Percentiles rank a stretch among this genome's conserved stretches.
These are phyloP conservation scores for Penicillium maclennaniae DNA, from an alignment of 495 filamentous ascomycete species.

Conservation along the genomic window DNA sequence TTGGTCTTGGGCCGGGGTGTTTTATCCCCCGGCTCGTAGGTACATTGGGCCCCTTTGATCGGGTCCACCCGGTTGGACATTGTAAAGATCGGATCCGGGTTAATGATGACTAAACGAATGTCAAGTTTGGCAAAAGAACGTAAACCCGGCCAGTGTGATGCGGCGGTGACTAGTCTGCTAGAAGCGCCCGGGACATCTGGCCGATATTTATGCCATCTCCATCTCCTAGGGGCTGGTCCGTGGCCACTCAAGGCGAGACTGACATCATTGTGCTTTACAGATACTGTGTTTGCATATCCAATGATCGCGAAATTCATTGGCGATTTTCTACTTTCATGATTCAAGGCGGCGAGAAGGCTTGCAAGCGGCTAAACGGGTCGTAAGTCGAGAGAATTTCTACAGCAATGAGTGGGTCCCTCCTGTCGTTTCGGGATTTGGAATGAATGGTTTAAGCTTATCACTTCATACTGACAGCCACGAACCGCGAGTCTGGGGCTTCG, in stretches of 20 bases:
- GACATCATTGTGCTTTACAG: conserved; percentile 1
- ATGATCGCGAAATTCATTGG: background rate
- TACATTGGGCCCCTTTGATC: too few relatives aligned
- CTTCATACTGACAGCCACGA: background rate
- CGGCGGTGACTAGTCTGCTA: background rate
- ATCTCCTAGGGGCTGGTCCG: background rate
- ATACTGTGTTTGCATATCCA: too few relatives aligned
- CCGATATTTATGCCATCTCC: conserved; percentile 5
- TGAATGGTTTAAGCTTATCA: background rate
- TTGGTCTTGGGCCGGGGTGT: background rate
- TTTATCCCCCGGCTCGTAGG: background rate
- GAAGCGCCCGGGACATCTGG: conserved; percentile 1
- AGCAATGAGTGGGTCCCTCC: background rate
- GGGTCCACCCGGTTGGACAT: background rate
- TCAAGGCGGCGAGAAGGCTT: background rate
- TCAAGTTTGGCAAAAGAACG: background rate
- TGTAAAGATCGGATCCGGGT: too few relatives aligned
- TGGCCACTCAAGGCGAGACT: conserved; percentile 3
- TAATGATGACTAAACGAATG: too few relatives aligned
- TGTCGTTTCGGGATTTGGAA: background rate
- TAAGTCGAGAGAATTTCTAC: background rate
- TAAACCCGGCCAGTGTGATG: conserved; percentile 3
- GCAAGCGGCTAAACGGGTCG: background rate
- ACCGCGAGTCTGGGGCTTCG: background rate
- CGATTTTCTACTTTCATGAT: background rate